Evolutionary conservation across 805 yeast species (phyloP).

Genomic region (Pichia insulana): DNA sequence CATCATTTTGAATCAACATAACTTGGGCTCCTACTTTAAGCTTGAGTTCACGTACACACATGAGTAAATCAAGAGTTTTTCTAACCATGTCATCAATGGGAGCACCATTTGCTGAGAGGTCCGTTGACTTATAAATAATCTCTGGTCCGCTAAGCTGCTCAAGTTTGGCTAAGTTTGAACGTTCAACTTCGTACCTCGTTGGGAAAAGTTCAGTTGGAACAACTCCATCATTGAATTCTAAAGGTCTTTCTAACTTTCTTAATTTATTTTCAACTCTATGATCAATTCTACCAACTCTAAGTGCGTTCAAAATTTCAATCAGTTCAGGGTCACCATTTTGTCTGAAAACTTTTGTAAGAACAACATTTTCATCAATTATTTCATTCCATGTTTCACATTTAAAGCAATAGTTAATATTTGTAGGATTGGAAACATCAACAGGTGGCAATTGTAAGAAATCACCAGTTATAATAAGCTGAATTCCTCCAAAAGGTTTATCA

Average conservation of each 20-base stretch:
- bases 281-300: conserved; percentile 64
- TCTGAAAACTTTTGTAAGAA: conserved; percentile 75
- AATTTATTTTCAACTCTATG: conserved; percentile 42
- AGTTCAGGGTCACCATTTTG: conserved; percentile 75
- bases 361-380: conserved; percentile 55
- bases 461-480: conserved; percentile 85
- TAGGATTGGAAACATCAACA: conserved; percentile 39
- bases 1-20: conserved; percentile 74
- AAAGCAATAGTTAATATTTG: conserved; percentile 53
- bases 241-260: conserved; percentile 44
- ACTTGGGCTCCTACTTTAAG: conserved; percentile 88
- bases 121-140: conserved; percentile 37
- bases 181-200: conserved; percentile 75
- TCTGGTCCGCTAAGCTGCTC: conserved; percentile 39
- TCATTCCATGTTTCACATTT: conserved; percentile 63
- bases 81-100: conserved; percentile 9
- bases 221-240: conserved; percentile 61
- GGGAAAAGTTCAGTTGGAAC: conserved; percentile 86
- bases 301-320: conserved; percentile 69
- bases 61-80: conserved; percentile 34
- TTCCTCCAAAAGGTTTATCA: conserved; percentile 80
- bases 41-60: conserved; percentile 58
- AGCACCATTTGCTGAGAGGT: conserved; percentile 17
- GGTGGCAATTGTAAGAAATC: conserved; percentile 97
- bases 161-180: conserved; percentile 54